Percentiles rank a stretch among this genome's conserved stretches.
These are phyloP conservation scores for Wickerhamiella nectarea DNA, from an alignment of 805 yeast genomes.

Conservation along the genomic window DNA sequence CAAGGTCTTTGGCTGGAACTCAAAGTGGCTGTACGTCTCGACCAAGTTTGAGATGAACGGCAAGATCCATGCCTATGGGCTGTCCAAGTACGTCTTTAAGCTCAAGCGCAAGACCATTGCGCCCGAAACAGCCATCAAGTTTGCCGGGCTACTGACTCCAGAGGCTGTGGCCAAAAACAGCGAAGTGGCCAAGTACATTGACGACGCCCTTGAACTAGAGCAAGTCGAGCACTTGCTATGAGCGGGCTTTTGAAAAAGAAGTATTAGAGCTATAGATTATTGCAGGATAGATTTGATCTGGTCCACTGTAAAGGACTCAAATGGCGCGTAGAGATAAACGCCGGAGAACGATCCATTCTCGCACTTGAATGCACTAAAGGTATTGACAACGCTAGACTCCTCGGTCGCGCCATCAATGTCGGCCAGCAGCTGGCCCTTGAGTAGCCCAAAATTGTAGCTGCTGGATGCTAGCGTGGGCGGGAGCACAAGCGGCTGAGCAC, in stretches of 20 bases:
- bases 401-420: slow-evolving; percentile 82
- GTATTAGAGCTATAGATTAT: no score
- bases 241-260: no score
- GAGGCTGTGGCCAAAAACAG: slow-evolving; percentile 30
- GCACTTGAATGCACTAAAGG: slow-evolving; percentile 33
- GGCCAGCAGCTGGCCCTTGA: slow-evolving; percentile 37
- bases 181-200: slow-evolving; percentile 13
- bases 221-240: slow-evolving; percentile 10
- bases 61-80: slow-evolving; percentile 38
- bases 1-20: slow-evolving; percentile 67
- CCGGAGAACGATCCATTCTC: slow-evolving; percentile 15
- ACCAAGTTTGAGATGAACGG: slow-evolving; percentile 38
- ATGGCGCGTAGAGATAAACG: background rate
- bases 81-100: slow-evolving; percentile 75
- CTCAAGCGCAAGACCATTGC: slow-evolving; percentile 59
- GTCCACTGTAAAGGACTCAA: slow-evolving; percentile 6
- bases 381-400: slow-evolving; percentile 44
- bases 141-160: slow-evolving; percentile 42
- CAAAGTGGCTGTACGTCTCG: slow-evolving; percentile 68
- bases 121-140: slow-evolving; percentile 46
- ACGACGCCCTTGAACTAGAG: slow-evolving; percentile 17
- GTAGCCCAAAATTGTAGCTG: slow-evolving; percentile 45
- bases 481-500: slow-evolving; percentile 29
- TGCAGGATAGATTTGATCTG: background rate
- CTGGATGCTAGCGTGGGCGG: slow-evolving; percentile 27